Percentiles rank a stretch among this genome's conserved stretches.
These are phyloP conservation scores for Nigrograna mackinnonii DNA, from an alignment of 2,329 filamentous ascomycete species.

Conservation along the genomic window DNA sequence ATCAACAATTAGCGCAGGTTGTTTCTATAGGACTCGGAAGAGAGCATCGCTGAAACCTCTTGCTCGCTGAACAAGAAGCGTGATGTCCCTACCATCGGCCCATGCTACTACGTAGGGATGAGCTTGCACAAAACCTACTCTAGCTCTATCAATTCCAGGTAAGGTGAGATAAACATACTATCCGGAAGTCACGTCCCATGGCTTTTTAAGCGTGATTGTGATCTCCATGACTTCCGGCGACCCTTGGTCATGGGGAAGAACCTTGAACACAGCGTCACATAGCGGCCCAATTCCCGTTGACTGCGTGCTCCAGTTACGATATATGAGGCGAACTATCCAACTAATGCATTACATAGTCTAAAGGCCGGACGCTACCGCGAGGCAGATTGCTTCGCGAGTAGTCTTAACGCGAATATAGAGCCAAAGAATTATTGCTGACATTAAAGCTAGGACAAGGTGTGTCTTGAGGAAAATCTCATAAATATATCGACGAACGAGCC, in stretches of 20 bases:
- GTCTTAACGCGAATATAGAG: not conserved
- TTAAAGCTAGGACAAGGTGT: slow-evolving; percentile 7
- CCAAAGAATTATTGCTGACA: slow-evolving; percentile 3
- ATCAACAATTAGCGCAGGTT: slow-evolving; percentile 8
- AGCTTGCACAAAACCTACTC: slow-evolving; percentile 5
- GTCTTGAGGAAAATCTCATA: slow-evolving; percentile 14
- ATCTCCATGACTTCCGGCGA: not conserved
- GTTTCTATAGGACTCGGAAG: not conserved
- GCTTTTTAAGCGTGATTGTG: slow-evolving; percentile 2
- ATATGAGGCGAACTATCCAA: slow-evolving; percentile 7
- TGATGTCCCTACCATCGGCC: slow-evolving; percentile 3
- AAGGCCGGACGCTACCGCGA: not conserved
- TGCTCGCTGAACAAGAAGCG: slow-evolving; percentile 4
- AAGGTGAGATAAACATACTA: slow-evolving; percentile 12
- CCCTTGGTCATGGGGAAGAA: not conserved
- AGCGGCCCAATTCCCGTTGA: too few species aligned
- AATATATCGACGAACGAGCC: slow-evolving; percentile 11
- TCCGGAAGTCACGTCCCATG: slow-evolving; percentile 6
- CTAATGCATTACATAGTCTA: slow-evolving; percentile 1
- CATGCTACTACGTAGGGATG: slow-evolving; percentile 11
- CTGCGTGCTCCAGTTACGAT: slow-evolving; percentile 2
- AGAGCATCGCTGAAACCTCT: slow-evolving; percentile 8
- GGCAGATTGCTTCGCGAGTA: not conserved
- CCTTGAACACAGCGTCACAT: not conserved
- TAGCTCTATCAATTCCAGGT: slow-evolving; percentile 3